Evolutionary conservation across 2,329 filamentous ascomycete genomes (phyloP), one percentile per base, ranked within the genome.

Genomic region (Pyrenophora tritici-repentis): DNA sequence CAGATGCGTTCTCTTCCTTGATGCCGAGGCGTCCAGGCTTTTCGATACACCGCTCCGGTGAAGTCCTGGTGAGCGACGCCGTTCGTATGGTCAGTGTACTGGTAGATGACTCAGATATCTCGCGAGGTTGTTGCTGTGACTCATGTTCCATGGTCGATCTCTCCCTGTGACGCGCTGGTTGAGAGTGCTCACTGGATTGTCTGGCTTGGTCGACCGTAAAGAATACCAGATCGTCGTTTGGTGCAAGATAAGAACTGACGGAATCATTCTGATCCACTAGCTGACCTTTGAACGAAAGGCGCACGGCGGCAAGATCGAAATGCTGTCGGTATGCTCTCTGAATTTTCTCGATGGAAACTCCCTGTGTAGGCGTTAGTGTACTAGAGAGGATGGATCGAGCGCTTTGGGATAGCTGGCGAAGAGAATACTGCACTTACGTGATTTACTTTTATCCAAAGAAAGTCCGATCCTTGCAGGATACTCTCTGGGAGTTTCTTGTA

Each of bases 361-460:
- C 67, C 63, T 69, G 40, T 8, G 13, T 5, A 13, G 10, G 8
- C 29, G 36, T 50, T 12, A 46, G 42, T 29, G 8, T 10, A 4
- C 4, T 13, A 26, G 24, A 26, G 8, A 26, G 6, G 24, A 26
- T 3, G 6, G 4, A 7, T 26, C 24, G 24, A 26, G 8, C 6
- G 26, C 7, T 3, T 29, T 29, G 3, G 12, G 26, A 29, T 17
- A 6, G 12, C 14, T 8, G 24, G 14, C 16, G 37, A 6, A 4
- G 6, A 13, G 47, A 10, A 2, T 14, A 1, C 33, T 20, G 9
- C 13, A 62, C 69, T 61, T 53, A 73, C 69, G n/a, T 41, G 31
- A 42, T 70, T 60, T 13, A 61, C 65, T 31, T 70, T 69, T 47
- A 75, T 62, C 71, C 74, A 77, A 1, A 73, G 44, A 40, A 75